Conservation (phyloP, 257 asterid species). For the Datura wrightii region DNA sequence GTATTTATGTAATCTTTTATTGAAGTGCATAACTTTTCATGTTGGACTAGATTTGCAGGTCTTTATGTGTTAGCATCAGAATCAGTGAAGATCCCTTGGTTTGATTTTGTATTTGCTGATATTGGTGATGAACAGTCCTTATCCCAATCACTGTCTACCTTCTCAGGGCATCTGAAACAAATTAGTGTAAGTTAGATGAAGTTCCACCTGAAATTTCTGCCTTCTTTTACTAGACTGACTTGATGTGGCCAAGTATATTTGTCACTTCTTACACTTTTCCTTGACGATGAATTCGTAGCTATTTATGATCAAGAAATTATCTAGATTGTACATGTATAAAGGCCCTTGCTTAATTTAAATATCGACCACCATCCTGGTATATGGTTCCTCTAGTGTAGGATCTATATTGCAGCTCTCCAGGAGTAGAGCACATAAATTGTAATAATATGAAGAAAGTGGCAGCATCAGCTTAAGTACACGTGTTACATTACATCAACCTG, state of each 20-base stretch:
- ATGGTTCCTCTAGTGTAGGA: conserved; percentile 23
- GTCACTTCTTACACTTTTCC: not conserved
- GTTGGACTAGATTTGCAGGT: conserved; percentile 56
- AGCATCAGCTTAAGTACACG: not conserved
- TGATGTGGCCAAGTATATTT: not conserved
- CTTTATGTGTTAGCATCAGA: conserved; percentile 90
- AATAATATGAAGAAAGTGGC: not conserved
- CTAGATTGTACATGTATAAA: not conserved
- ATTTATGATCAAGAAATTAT: not conserved
- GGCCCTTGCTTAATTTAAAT: not conserved
- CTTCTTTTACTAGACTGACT: conserved; percentile 6
- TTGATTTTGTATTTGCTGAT: conserved; percentile 94
- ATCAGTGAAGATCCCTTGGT: conserved; percentile 94
- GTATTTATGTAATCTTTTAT: not conserved
- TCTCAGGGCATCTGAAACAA: conserved; percentile 97
- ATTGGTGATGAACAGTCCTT: conserved; percentile 98
- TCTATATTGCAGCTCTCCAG: not conserved
- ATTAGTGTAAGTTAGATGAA: conserved; percentile 74
- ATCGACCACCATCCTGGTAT: conserved; percentile 23
- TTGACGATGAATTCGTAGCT: not conserved
- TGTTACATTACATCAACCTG: conserved; percentile 24
- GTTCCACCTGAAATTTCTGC: conserved; percentile 26
- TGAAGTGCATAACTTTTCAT: conserved; percentile 9
- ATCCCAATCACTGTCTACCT: conserved; percentile 94
- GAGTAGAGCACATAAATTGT: not conserved